Base-by-base conservation (phyloP, 164 flowering plant genomes). In the Litsea cubeba region DNA sequence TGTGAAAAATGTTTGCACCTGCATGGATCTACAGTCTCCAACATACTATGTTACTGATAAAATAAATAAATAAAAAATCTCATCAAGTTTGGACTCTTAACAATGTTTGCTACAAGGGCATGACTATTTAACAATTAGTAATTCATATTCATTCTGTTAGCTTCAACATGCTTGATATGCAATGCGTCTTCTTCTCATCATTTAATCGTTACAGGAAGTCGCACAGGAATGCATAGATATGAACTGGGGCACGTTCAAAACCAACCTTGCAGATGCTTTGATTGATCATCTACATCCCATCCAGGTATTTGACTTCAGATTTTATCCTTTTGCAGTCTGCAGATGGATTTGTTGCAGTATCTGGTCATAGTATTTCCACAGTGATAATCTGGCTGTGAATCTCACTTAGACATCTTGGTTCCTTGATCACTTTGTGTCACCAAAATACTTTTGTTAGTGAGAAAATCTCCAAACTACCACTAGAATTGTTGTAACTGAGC, bases 221-320 rank as follows among this genome's bases (percentile, higher is more conserved):
- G 81, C 86, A 35, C 76, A 77, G 70, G 99, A 90, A 81, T 93
- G 98, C 81, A 83, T 80, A 78, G 85, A 81, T 75, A 88, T 95
- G 97, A 95, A 78, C 73, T 93, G 97, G 98, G 99, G 99, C 40
- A 75, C 87, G 24, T 95, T 91, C 80, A 95, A 91, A 78, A 12
- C 82, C 72, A 80, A 85, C 62, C 85, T 95, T 62, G 72, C 94
- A 12, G 96, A 93, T 81, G 90, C 97, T 67, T 81, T 93, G 84
- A 79, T 95, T 73, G 87, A 85, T 73, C 99, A 95, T 87, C 83
- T 95, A 73, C 84, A 84, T 74, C 99, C 99, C 70, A 89, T 95
- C 79, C 99, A 95, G 97, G 98, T 91, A 64, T 71, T 49, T 64
- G 14, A 51, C 18, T 51, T 17, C 35, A 30, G 35, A 30, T 30